These are phyloP conservation scores for Mortierella claussenii DNA, from an alignment of 192 early-diverging fungal genomes.

Conservation along the genomic window DNA sequence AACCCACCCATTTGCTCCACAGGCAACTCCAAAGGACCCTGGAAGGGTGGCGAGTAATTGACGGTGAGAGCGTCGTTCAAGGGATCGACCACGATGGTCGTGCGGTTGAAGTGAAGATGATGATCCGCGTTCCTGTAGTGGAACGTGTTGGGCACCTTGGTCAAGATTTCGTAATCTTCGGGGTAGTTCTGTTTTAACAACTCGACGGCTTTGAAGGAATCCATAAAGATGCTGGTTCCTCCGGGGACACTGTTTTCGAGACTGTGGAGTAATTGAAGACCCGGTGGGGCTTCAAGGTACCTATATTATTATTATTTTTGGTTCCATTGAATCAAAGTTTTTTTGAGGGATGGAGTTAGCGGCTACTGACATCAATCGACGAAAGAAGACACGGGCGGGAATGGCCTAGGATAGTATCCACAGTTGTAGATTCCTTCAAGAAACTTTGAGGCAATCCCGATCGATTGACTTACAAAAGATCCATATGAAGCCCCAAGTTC, in stretches of 20 bases:
- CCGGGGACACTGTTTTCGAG: slow-evolving; percentile 81
- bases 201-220: slow-evolving; percentile 76
- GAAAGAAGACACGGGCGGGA: too few species aligned
- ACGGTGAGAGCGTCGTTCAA: slow-evolving; percentile 60
- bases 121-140: slow-evolving; percentile 85
- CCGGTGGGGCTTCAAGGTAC: slow-evolving; percentile 84
- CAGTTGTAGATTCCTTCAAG: too few species aligned
- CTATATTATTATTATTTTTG: slow-evolving; percentile 47
- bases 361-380: too few species aligned
- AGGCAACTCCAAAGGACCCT: slow-evolving; percentile 70
- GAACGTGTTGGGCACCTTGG: slow-evolving; percentile 74
- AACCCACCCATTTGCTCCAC: slow-evolving; percentile 61
- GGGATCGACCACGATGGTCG: slow-evolving; percentile 66
- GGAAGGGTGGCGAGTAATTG: slow-evolving; percentile 88
- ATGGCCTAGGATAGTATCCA: too few species aligned
- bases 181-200: slow-evolving; percentile 66
- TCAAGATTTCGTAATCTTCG: slow-evolving; percentile 68
- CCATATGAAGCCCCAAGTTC: slow-evolving; percentile 87
- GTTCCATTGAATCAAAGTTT: too few species aligned
- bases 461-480: slow-evolving; percentile 72
- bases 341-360: too few species aligned
- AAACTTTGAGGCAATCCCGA: not conserved
- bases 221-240: slow-evolving; percentile 79
- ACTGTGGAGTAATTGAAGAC: slow-evolving; percentile 81
- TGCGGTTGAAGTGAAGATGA: slow-evolving; percentile 74